Percentiles rank a stretch among this genome's conserved stretches.
Conservation (phyloP, 441 rosid genomes). For the Isatis lusitanica region DNA sequence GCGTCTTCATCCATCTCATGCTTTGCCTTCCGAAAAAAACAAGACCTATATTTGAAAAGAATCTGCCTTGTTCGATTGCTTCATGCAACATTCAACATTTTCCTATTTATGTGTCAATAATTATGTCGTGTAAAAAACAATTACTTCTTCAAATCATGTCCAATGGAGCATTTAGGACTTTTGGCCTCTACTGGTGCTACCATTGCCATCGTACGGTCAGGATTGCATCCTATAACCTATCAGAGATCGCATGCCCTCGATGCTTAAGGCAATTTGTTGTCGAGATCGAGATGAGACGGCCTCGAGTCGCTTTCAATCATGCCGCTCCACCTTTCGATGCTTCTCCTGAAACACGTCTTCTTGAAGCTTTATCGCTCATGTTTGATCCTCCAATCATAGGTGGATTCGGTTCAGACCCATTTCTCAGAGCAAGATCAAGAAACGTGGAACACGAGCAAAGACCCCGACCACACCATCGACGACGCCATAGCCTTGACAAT, state of each 20-base stretch:
- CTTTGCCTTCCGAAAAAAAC: constrained; percentile 25
- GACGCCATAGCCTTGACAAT: constrained; percentile 44
- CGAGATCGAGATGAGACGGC: constrained; percentile 51
- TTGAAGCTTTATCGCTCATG: constrained; percentile 70
- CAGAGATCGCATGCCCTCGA: constrained; percentile 57
- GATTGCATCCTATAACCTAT: constrained; percentile 44
- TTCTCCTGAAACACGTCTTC: constrained; percentile 71
- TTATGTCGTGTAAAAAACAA: not conserved
- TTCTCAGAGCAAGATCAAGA: constrained; percentile 34
- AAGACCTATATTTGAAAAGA: constrained; percentile 16
- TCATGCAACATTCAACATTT: constrained; percentile 19
- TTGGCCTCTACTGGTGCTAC: constrained; percentile 79
- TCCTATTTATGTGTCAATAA: constrained; percentile 13
- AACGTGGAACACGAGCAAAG: constrained; percentile 28
- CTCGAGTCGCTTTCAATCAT: constrained; percentile 46
- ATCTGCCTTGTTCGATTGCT: constrained; percentile 24
- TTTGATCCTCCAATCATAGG: constrained; percentile 57
- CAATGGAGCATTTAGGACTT: constrained; percentile 25
- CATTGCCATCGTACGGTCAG: constrained; percentile 61
- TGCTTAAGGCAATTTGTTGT: constrained; percentile 57
- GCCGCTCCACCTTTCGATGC: constrained; percentile 61
- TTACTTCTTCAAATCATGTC: constrained; percentile 33
- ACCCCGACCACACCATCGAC: constrained; percentile 23
- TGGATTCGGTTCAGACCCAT: constrained; percentile 34
- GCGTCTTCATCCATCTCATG: constrained; percentile 28